These are phyloP conservation scores for Trichoderma hamatum DNA, from an alignment of 2,329 filamentous ascomycete genomes.

Conservation along the genomic window DNA sequence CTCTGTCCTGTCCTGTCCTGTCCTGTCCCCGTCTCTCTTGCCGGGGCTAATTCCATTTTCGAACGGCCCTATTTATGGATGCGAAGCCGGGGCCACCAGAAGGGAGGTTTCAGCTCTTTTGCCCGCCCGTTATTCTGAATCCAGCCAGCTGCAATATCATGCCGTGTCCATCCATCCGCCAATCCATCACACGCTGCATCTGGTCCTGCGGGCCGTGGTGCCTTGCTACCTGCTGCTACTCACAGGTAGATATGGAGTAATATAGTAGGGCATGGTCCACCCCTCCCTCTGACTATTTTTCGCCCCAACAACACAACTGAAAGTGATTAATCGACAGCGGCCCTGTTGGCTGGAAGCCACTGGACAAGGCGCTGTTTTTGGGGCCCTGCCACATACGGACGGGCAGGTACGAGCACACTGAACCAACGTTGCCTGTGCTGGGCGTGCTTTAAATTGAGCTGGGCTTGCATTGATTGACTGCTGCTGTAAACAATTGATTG, in stretches of 20 bases:
- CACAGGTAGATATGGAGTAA: neutral
- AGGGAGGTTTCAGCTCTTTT: constrained; percentile 1
- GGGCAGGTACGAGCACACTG: neutral
- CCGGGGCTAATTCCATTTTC: neutral
- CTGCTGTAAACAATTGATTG: neutral
- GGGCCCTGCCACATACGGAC: neutral
- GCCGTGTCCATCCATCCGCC: constrained; percentile 10
- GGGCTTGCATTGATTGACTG: neutral
- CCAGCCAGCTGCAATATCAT: neutral
- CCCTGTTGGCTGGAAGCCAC: constrained; percentile 1
- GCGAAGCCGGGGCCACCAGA: neutral
- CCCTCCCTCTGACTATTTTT: constrained; percentile 1
- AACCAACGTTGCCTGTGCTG: neutral
- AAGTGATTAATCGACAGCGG: constrained; percentile 12
- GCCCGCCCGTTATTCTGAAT: neutral
- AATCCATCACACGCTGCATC: constrained; percentile 15
- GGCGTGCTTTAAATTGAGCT: neutral
- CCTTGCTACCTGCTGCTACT: neutral
- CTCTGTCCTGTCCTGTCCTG: too few relatives aligned
- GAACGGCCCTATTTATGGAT: constrained; percentile 1
- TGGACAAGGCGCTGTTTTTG: neutral
- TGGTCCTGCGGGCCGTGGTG: neutral
- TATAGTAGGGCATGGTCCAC: neutral
- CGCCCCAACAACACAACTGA: constrained; percentile 13
- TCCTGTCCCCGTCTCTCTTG: neutral